A percentile compares a stretch with the other conserved stretches of the same genome.
These are phyloP conservation scores for Amauroascus verrucosus DNA, from an alignment of 2,329 filamentous ascomycete genomes.

Conservation along the genomic window DNA sequence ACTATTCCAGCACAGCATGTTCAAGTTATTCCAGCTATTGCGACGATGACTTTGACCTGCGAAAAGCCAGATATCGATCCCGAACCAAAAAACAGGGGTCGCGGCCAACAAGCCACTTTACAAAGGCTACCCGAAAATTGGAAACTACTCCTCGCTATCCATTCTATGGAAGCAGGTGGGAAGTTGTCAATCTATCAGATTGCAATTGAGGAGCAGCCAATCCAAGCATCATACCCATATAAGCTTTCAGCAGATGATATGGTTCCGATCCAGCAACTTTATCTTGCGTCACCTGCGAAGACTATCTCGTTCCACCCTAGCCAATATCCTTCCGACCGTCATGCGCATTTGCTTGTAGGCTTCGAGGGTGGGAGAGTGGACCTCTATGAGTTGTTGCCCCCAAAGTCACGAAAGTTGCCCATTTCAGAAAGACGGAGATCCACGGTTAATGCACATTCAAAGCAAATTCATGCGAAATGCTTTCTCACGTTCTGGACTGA, in stretches of 20 bases:
- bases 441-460: conserved; percentile 25
- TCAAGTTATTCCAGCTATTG: conserved; percentile 41
- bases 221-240: conserved; percentile 14
- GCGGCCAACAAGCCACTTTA: conserved; percentile 16
- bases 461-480: conserved; percentile 34
- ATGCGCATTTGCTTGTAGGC: conserved; percentile 46
- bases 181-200: conserved; percentile 38
- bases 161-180: conserved; percentile 37
- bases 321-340: conserved; percentile 42
- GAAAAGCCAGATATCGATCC: conserved; percentile 25
- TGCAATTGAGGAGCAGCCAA: conserved; percentile 25
- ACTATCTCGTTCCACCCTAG: conserved; percentile 46
- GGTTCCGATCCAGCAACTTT: conserved; percentile 38
- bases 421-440: conserved; percentile 24
- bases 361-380: conserved; percentile 48
- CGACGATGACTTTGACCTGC: conserved; percentile 46
- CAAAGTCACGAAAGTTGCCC: conserved; percentile 20
- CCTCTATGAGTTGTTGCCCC: conserved; percentile 46
- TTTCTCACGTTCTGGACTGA: conserved; percentile 34
- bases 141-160: conserved; percentile 39
- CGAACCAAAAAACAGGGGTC: conserved; percentile 24
- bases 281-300: conserved; percentile 41
- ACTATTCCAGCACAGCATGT: conserved; percentile 39
- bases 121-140: conserved; percentile 23
- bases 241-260: conserved; percentile 30